phyloP scores from a whole-genome alignment of 139 green algal species.

The Nannochloris sp. region DNA sequence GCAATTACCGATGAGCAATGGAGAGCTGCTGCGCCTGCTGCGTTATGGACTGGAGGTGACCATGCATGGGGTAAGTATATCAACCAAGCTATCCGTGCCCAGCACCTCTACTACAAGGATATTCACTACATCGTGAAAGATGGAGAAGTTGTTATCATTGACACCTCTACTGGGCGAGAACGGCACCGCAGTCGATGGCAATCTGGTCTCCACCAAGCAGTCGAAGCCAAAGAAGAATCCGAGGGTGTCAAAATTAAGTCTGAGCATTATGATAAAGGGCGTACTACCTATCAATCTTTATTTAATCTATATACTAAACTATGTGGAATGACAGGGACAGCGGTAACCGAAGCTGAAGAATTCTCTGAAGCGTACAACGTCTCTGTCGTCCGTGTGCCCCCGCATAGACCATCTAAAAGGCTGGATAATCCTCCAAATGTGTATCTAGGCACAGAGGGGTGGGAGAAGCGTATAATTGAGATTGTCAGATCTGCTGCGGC shows the following conservation, averaged over 20 bases:
- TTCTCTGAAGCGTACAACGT: conserved; percentile 52
- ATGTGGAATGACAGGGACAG: conserved; percentile 67
- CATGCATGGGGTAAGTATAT: conserved; percentile 48
- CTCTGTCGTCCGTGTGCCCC: conserved; percentile 67
- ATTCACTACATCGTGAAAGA: conserved; percentile 61
- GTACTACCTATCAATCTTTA: conserved; percentile 62
- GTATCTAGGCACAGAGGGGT: conserved; percentile 32
- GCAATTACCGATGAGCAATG: background rate
- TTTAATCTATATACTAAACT: conserved; percentile 63
- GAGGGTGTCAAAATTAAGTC: conserved; percentile 36
- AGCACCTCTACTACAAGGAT: conserved; percentile 39
- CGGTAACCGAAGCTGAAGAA: conserved; percentile 36
- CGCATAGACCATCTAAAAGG: conserved; percentile 57
- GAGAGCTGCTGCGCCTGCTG: background rate
- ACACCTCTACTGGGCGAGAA: conserved; percentile 46
- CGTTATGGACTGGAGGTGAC: conserved; percentile 8
- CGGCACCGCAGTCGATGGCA: conserved; percentile 39
- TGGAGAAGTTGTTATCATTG: conserved; percentile 48
- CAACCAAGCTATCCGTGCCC: conserved; percentile 39
- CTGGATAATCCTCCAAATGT: conserved; percentile 50
- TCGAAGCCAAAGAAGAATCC: conserved; percentile 59
- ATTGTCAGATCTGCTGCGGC: conserved; percentile 17
- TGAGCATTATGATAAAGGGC: conserved; percentile 17
- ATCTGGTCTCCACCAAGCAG: conserved; percentile 60
- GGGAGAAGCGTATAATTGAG: background rate